These are phyloP conservation scores for Neurospora sp. DNA, from an alignment of 495 filamentous ascomycete genomes.

Conservation along the genomic window DNA sequence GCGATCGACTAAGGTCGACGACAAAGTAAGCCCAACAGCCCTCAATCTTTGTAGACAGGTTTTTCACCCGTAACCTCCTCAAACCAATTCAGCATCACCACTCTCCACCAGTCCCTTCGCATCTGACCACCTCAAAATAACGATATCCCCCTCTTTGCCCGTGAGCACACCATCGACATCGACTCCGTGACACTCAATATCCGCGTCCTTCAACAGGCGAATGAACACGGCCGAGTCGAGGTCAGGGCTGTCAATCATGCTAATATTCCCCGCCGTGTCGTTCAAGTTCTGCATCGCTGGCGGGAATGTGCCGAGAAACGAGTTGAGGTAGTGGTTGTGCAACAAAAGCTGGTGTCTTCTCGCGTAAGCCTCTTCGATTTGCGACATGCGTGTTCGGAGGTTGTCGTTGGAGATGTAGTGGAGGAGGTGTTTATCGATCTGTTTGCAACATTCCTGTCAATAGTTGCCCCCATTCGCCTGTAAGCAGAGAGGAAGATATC, in stretches of 20 bases:
- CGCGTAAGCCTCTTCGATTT: slow-evolving; percentile 65
- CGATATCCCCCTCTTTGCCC: slow-evolving; percentile 72
- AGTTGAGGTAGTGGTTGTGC: slow-evolving; percentile 67
- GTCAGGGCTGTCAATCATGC: slow-evolving; percentile 88
- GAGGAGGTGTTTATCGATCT: slow-evolving; percentile 58
- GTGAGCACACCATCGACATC: slow-evolving; percentile 46
- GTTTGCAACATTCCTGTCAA: too few relatives aligned
- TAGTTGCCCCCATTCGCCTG: too few relatives aligned
- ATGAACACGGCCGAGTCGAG: slow-evolving; percentile 74
- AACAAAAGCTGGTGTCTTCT: slow-evolving; percentile 72
- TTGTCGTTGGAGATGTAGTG: slow-evolving; percentile 45
- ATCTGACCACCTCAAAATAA: slow-evolving; percentile 79
- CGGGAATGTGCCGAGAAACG: slow-evolving; percentile 77
- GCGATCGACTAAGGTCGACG: background rate
- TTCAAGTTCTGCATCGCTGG: slow-evolving; percentile 66
- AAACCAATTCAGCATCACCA: slow-evolving; percentile 79
- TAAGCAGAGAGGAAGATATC: background rate
- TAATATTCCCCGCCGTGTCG: slow-evolving; percentile 79
- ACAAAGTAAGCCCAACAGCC: background rate
- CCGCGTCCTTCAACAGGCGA: slow-evolving; percentile 52
- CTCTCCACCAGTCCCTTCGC: slow-evolving; percentile 59
- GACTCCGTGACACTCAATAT: slow-evolving; percentile 47
- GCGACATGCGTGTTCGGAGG: slow-evolving; percentile 48
- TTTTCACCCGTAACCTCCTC: slow-evolving; percentile 9
- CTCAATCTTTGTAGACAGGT: background rate